Evolutionary conservation across 78 protist genomes (phyloP).

Genomic region (Cavenderia fasciculata): DNA sequence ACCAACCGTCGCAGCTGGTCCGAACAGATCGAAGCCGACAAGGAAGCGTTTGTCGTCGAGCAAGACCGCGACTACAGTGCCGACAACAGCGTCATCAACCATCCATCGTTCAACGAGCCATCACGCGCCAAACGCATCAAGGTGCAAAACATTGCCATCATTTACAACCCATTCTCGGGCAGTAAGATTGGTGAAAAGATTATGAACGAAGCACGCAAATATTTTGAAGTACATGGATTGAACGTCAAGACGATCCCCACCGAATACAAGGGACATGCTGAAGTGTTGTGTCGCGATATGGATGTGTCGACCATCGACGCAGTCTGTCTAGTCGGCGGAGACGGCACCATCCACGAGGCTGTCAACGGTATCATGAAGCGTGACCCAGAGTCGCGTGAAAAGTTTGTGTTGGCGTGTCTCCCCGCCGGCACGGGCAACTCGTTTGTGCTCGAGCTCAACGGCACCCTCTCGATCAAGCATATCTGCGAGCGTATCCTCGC

Average conservation of each 20-base stretch:
- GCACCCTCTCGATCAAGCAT: conserved; percentile 57
- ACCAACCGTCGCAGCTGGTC: conserved; percentile 56
- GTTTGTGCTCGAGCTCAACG: conserved; percentile 70
- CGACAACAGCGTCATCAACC: conserved; percentile 25
- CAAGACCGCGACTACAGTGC: not conserved
- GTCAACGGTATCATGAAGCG: conserved; percentile 82
- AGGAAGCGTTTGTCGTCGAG: conserved; percentile 25
- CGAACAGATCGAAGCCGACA: conserved; percentile 60
- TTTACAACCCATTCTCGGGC: conserved; percentile 77
- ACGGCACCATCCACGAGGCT: conserved; percentile 80
- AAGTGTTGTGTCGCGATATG: conserved; percentile 53
- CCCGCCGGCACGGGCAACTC: conserved; percentile 83
- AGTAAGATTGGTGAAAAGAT: conserved; percentile 77
- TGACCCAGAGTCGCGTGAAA: conserved; percentile 59
- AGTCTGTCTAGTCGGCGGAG: conserved; percentile 80
- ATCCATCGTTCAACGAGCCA: conserved; percentile 73
- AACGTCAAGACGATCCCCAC: conserved; percentile 48
- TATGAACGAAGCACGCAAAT: conserved; percentile 57
- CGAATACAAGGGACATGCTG: conserved; percentile 81
- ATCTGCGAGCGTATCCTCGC: conserved; percentile 64
- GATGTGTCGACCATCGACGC: conserved; percentile 68
- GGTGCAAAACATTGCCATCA: conserved; percentile 49
- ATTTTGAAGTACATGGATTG: conserved; percentile 65
- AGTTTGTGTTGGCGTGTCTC: conserved; percentile 70
- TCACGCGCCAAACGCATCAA: conserved; percentile 44